Evolutionary conservation across 2,329 filamentous ascomycete species (phyloP), one percentile per base, ranked within the genome.

Genomic region (Colletotrichum cordylinicola): DNA sequence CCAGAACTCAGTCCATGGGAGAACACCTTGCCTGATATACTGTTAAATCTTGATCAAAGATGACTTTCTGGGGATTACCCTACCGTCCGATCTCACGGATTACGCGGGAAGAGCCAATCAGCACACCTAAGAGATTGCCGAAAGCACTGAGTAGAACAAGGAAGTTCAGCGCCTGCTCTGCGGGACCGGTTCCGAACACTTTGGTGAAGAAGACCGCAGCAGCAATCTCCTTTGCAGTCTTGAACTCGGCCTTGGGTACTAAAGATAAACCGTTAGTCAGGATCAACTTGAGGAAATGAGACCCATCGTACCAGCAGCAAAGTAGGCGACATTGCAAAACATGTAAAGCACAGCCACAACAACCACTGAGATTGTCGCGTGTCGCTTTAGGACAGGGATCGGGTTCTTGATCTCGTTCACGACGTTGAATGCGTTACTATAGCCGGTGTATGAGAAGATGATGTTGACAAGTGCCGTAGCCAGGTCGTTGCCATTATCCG

Each of bases 361-460:
- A 0, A 88, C 58, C 1, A 93, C 82, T 0, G 91, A 90, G 2
- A 88, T 79, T 2, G 87, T 85, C 4, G 87, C 90, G 70, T 87
- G 86, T 78, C 82, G 87, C 61, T 88, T 88, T n/a, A 93, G 85
- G 0, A 88, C 88, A 31, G 86, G 88, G 33, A 92, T 86, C 0
- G 91, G 91, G 74, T 92, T 89, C 85, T 91, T 88, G 77, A 92
- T 88, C 81, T 93, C 91, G 69, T 92, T 92, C 69, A 91, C 89
- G 2, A 93, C 86, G 72, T 91, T 91, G 82, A 93, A 93, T 0
- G 90, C 89, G 75, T 93, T 93, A 6, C 86, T 83, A 74, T 88
- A 93, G 2, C 91, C 91, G 0, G 84, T 81, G 74, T 91, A 93
- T 0, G 90, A 89, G 72, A 91, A 92, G 27, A 90, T 87, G 58